Evolutionary conservation across 805 yeast genomes (phyloP).

Genomic region (Nakazawaea ernobii): DNA sequence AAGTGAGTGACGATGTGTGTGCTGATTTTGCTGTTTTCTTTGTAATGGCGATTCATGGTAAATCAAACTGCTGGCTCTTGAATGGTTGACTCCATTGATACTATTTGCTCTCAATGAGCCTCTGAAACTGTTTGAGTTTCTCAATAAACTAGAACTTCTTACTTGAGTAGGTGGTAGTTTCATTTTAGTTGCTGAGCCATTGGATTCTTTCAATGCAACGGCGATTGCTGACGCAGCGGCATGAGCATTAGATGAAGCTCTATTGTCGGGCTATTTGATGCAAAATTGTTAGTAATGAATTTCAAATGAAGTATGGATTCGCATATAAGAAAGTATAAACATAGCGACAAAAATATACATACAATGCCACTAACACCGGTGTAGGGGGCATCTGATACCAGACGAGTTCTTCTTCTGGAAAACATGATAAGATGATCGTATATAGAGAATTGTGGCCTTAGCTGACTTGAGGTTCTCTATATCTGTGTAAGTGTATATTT

Average conservation of each 20-base stretch:
- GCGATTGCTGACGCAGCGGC: slow-evolving; percentile 62
- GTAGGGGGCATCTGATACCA: slow-evolving; percentile 10
- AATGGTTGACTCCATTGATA: slow-evolving; percentile 14
- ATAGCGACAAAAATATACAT: not conserved
- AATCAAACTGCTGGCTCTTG: slow-evolving; percentile 16
- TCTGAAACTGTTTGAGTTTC: slow-evolving; percentile 17
- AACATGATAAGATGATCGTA: slow-evolving; percentile 9
- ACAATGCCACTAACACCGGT: slow-evolving; percentile 14
- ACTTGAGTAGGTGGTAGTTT: slow-evolving; percentile 25
- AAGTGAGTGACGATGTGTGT: slow-evolving; percentile 13
- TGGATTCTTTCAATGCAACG: slow-evolving; percentile 34
- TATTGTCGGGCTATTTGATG: slow-evolving; percentile 14
- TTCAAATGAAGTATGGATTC: slow-evolving; percentile 12
- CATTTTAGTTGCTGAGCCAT: slow-evolving; percentile 26
- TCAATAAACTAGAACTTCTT: slow-evolving; percentile 16
- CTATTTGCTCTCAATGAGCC: slow-evolving; percentile 17
- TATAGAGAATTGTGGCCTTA: not conserved
- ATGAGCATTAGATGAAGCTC: slow-evolving; percentile 44
- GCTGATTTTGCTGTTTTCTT: not conserved
- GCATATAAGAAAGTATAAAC: slow-evolving; percentile 8
- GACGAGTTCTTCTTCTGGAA: slow-evolving; percentile 12
- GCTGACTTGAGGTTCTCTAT: too few relatives aligned
- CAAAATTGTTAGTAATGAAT: slow-evolving; percentile 16
- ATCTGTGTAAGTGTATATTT: too few relatives aligned
- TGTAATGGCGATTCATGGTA: slow-evolving; percentile 15